Evolutionary conservation across 805 yeast species (phyloP), one percentile per base, ranked within the genome.

Genomic region (Candida taoyuanica): DNA sequence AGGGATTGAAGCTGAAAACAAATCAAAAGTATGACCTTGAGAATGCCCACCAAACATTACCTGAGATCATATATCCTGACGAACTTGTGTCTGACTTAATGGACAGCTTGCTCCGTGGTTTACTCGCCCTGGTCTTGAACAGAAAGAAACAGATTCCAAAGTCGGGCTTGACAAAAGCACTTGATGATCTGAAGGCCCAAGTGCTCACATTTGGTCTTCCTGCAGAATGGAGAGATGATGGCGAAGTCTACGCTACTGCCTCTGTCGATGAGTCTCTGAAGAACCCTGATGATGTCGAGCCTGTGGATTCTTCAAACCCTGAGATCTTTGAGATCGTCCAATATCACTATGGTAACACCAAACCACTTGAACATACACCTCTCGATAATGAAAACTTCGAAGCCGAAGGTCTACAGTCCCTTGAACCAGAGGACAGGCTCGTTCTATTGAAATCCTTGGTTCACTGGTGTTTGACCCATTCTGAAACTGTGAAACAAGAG

Each of bases 141-240:
- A 47, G 42, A 29, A 44, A 42, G 21, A 46, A 34, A 27, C 23
- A 32, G 9, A 34, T 48, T 18, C 34, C 42, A 4, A 35, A 23
- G 33, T 14, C 35, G 6, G 36, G 31, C 13, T 11, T 43, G n/a
- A 13, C 40, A 3, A 52, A 40, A 28, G 48, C 50, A 3, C 20
- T 52, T 3, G 17, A 17, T 25, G 56, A 52, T 16, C 37, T 54
- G 15, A 50, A 45, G 25, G 14, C 40, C 2, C 17, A 24, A 11
- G 49, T 46, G 5, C 24, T 37, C 13, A 14, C 3, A 1, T 48
- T 42, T 39, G 59, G 60, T 3, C 35, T 55, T n/a, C 60, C 60
- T 4, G 27, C 20, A 7, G 58, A 54, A 40, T 55, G 60, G 60
- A 43, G 59, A 36, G 50, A 55, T 42, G 58, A 55, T 38, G 34